Base-by-base conservation (phyloP, 2,329 filamentous ascomycete genomes). In the Domatiomyces globalis region DNA sequence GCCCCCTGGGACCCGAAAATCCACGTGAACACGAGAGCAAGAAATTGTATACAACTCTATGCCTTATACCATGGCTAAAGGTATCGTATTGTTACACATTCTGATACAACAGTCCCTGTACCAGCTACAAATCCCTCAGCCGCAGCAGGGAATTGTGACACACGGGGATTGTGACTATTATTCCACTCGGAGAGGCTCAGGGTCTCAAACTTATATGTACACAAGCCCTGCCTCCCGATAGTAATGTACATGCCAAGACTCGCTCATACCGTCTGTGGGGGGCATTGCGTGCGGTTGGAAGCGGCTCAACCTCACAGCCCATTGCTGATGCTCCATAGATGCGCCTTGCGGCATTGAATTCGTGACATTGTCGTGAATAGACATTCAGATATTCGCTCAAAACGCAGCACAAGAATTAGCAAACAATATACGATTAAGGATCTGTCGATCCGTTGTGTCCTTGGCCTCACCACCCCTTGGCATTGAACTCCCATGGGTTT, bases 401-500 rank as follows among this genome's bases (percentile, higher is more conserved):
- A 50, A 46, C 18, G 54, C 43, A 46, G 48, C 18, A 48, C 52
- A 45, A 47, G 48, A 43, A 51, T 15, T 3, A 46, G 49, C 49
- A 53, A 43, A 53, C 39, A 45, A 46, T 45, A 20, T 19, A 48
- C 22, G 46, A 43, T 50, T 45, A 48, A 44, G 43, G 27, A 48
- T 22, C 12, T 18, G 36, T 45, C 19, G 42, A 46, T 50, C 43
- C 19, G 12, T 47, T 25, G 22, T 25, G 22, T 25, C 49, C 15
- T 39, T 10, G 33, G 33, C 43, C 25, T 51, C 50, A 94, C 87
- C 87, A 94, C 63, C 87, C 87, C 66, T 87, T 85, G 57, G 83
- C 77, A 66, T 94, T 84, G 69, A 92, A 94, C 62, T 88, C 86
- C 65, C 80, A 80, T n/a, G 85, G 79, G 45, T 83, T 81, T 63